Evolutionary conservation across 106 monocot species (phyloP), one percentile per base, ranked within the genome.

Genomic region (Dendrobium officinale): DNA sequence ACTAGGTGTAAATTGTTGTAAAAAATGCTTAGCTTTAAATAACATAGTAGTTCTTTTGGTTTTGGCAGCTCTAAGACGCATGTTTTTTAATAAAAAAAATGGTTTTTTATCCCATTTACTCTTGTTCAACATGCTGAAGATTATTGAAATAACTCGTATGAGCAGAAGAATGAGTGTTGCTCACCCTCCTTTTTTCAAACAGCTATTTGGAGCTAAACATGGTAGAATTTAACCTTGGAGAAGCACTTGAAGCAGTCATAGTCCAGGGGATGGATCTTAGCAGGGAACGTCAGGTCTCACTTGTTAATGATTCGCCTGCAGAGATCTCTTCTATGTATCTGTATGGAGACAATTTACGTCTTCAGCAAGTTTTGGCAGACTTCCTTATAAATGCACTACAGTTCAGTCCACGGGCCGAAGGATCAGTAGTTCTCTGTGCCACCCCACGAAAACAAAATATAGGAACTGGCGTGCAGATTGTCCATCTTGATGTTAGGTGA

Each of bases 401-500:
- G 51, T 96, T 96, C 75, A 87, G 93, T 37, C 67, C 81, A 58
- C 86, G 79, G 13, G 81, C 84, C 31, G 82, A 81, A 58, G 93
- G 96, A 59, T 80, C 93, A 42, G 86, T 96, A 48, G 5, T 86
- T 70, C 77, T 96, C 11, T 85, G 81, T 7, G 86, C 82, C 75
- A 88, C 86, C n/a, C 86, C 90, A 20, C 81, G 79, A 75, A 86
- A 80, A 73, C 88, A 93, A 83, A 77, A 73, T 55, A 87, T 93
- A 73, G 96, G 87, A 72, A 80, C 84, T 22, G 84, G 79, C 31
- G 79, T 92, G 83, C 93, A 93, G 64, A 89, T 93, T 73, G 87
- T 86, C 77, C 88, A 96, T 86, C 82, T 96, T 27, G 93, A 93
- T 77, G 84, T 96, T 81, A 82, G 93, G 96, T 93, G 80, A 58